Evolutionary conservation across 495 filamentous ascomycete species (phyloP), one percentile per base, ranked within the genome.

Genomic region (Annulohypoxylon stygium): DNA sequence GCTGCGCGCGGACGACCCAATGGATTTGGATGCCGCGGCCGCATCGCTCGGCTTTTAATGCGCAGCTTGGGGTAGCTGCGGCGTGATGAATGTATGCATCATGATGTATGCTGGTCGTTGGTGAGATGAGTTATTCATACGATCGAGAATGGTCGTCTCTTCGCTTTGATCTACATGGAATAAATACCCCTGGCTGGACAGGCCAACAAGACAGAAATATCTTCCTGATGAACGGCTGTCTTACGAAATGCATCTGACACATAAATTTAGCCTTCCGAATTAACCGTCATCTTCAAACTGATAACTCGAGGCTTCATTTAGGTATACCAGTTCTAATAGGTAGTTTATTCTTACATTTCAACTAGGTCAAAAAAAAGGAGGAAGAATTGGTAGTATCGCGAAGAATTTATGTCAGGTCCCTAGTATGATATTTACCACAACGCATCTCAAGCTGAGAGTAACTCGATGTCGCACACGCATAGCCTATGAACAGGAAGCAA

Each of bases 11-110:
- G 86, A 88, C 67, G 84, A 89, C 60, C 77, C 88, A 11, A 83
- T 88, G 68, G 82, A 88, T 70, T 81, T 90, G 63, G 80, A 83
- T 45, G 84, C 83, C 0, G 86, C 81, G 0, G 80, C 85, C 69
- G 75, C 61, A 48, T 74, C 74, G 5, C 61, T 87, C 25, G 78
- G 74, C 23, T 63, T 83, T 26, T 77, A 45, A 69, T 18, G 12
- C 14, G 16, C 10, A 30, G 25, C 11, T 14, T 9, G 6, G 8
- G 39, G 26, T 45, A 16, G 51, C 6, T 47, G 14, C 30, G 18
- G 54, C 4, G 51, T 65, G 33, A 55, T 36, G 51, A 62, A 63
- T 47, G n/a, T 14, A 43, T 68, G 65, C 54, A 36, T 68, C 12
- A 68, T 34, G 65, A 68, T 60, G 45, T 43, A 48, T 10, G 50